Evolutionary conservation across 257 asterid species (phyloP), one percentile per base, ranked within the genome.

Genomic region (Gentiana dahurica): DNA sequence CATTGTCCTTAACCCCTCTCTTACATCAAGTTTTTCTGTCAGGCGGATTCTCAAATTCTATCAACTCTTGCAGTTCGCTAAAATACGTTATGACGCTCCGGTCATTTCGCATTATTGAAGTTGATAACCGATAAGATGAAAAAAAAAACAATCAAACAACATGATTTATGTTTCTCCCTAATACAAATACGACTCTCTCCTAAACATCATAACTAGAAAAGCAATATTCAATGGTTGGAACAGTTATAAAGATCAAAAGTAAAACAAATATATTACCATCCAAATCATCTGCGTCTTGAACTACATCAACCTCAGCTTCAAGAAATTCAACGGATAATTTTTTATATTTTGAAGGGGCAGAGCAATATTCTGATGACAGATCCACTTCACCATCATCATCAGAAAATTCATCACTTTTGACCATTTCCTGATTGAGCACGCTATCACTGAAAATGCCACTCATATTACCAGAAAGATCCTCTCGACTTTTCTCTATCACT

Each of bases 281-380:
- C 43, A 86, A 73, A 73, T 86, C 95, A 77, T 86, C 85, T 13
- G 54, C 86, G 53, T 75, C 85, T 61, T 58, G 79, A 58, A 74
- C 60, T 47, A 63, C 45, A 70, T 86, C 93, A 55, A 71, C 76
- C 59, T 78, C 95, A 71, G 80, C 95, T 80, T 82, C 95, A 54
- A 86, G 77, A 68, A 50, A 86, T 60, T 80, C 75, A 58, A 86
- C 83, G 54, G 95, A 78, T 63, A 86, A 64, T 76, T 68, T 54
- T 52, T 65, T 62, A 66, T 71, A 85, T 67, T 76, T 62, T 43
- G 61, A 54, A 68, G 81, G 55, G 46, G 73, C 64, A 52, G 61
- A 61, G 43, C 67, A 49, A 61, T 36, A 8, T 56, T 72, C 75
- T 52, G 24, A 34, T 45, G 60, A 65, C 63, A 39, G 46, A 47